A percentile compares a stretch with the other conserved stretches of the same genome.
Conservation (phyloP, 2,329 filamentous ascomycete species). For the Alternaria arbusti region DNA sequence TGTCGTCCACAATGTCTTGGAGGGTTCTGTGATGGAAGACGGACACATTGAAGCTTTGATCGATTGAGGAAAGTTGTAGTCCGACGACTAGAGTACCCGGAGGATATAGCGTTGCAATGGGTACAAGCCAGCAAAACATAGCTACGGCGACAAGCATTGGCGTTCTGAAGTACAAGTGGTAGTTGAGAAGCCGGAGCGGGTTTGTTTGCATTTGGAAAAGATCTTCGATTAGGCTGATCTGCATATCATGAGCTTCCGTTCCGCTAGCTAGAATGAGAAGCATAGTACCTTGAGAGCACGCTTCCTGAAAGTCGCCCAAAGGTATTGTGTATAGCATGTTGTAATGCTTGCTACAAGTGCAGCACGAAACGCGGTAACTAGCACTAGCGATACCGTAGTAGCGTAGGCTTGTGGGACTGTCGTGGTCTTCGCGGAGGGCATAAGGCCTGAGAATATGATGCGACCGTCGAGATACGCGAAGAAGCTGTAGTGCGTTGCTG, state of each 20-base stretch:
- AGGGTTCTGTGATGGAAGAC: background rate
- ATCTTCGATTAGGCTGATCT: background rate
- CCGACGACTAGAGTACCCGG: background rate
- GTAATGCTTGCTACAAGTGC: background rate
- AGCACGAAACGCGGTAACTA: background rate
- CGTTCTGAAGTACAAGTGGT: background rate
- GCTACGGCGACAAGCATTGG: background rate
- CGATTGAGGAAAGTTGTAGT: background rate
- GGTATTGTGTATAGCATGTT: background rate
- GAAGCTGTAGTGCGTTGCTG: background rate
- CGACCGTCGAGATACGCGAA: background rate
- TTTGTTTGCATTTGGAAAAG: background rate
- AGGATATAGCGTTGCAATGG: background rate
- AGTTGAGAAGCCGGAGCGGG: background rate
- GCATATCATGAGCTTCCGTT: background rate
- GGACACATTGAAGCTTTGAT: background rate
- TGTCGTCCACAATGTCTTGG: background rate
- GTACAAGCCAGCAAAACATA: background rate
- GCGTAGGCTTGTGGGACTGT: background rate
- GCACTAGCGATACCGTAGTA: background rate
- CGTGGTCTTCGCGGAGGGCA: background rate
- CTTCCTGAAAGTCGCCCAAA: background rate
- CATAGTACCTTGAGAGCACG: background rate
- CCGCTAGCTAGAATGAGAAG: rapidly evolving
- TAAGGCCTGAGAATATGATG: background rate